Conservation (phyloP, 306 rosid species). For the Ormosia semicastrata region DNA sequence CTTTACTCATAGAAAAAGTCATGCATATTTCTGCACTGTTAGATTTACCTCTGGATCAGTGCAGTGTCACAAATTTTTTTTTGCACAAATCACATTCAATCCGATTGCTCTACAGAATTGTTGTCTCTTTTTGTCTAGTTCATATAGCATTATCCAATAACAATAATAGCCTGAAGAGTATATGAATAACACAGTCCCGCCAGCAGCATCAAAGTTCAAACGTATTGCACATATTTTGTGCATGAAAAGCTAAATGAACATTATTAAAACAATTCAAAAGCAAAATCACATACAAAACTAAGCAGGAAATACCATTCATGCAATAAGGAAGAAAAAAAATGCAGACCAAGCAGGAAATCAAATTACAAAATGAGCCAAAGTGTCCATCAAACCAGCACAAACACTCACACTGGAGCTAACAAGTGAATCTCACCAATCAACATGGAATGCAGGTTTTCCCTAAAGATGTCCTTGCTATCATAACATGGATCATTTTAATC, state of each 20-base stretch:
- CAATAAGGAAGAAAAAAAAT: constrained; percentile 24
- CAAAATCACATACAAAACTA: background rate
- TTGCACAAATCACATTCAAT: background rate
- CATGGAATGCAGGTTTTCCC: constrained; percentile 46
- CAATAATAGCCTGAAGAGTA: background rate
- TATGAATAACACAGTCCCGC: background rate
- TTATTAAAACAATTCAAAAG: background rate
- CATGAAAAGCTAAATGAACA: background rate
- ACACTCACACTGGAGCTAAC: constrained; percentile 49
- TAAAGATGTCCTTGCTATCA: constrained; percentile 39
- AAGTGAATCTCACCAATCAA: constrained; percentile 40
- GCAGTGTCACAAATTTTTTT: background rate
- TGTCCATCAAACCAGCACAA: constrained; percentile 59
- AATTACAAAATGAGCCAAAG: constrained; percentile 43
- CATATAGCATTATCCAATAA: background rate
- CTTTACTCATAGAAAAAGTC: background rate
- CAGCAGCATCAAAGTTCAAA: background rate
- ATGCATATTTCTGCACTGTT: background rate
- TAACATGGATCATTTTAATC: constrained; percentile 32
- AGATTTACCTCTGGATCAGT: background rate
- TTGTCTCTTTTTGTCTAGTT: background rate
- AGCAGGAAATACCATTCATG: constrained; percentile 2
- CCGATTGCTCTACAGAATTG: background rate
- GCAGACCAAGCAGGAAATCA: constrained; percentile 45
- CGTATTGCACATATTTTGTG: background rate